Evolutionary conservation across 2,329 filamentous ascomycete genomes (phyloP), one percentile per base, ranked within the genome.

Genomic region (Botrytis pseudocinerea): DNA sequence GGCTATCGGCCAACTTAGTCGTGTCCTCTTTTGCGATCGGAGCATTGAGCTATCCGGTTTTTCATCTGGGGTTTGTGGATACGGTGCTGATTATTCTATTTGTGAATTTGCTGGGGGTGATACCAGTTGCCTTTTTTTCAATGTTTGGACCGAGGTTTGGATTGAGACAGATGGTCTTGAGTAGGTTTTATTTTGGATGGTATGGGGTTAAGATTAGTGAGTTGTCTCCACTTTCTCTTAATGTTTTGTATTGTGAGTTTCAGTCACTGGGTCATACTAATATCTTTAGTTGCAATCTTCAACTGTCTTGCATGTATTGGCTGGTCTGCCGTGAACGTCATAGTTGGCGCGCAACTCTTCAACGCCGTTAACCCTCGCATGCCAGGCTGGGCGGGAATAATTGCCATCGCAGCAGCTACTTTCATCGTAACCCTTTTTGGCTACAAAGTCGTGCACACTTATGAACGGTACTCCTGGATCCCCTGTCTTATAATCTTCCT

Each of bases 81-180:
- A 89, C 90, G 12, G 88, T 92, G 48, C 83, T 95, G 63, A 87
- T 90, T 46, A 90, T 92, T 74, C 81, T 95, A 70, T 93, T 94
- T 82, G 88, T 95, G 84, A 95, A 94, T 78, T 80, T 93, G 7
- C 83, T 95, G 16, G 92, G 91, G n/a, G 87, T 92, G 66, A 79
- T 90, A 66, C 91, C 92, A 0, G 92, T 93, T 25, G 91, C 89
- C 79, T 93, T 91, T 82, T 94, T 94, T 84, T 92, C 91, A 2
- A 92, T 89, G 28, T 93, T 94, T 79, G 92, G 93, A 4, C 90
- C 93, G 4, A 83, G 84, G 14, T 94, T 93, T 76, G 93, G 92
- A 6, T 85, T 94, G 76, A 88, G 93, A 71, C 93, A 94, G 80
- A 94, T 95, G 90, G 91, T 94, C 1, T 85, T 95, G n/a, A 90